These are phyloP conservation scores for Kregervanrija pseudodelftensis DNA, from an alignment of 805 yeast species.

Conservation along the genomic window DNA sequence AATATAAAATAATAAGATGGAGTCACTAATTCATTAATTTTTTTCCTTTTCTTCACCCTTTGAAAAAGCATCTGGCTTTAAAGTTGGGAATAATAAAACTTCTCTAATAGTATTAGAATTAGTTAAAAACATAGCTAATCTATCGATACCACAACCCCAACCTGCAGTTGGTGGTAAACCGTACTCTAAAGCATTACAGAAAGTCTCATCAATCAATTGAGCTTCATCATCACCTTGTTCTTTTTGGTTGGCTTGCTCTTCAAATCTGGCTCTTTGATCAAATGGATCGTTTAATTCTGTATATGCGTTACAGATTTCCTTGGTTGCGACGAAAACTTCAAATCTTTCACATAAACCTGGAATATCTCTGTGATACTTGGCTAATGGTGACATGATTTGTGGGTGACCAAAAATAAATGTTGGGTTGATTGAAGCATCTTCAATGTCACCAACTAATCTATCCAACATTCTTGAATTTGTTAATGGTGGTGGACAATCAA, in stretches of 20 bases:
- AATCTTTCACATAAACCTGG: slow-evolving; percentile 98
- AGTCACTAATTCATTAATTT: slow-evolving; percentile 4
- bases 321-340: slow-evolving; percentile 97
- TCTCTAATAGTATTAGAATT: slow-evolving; percentile 96
- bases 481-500: slow-evolving; percentile 83
- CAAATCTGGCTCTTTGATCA: slow-evolving; percentile 95
- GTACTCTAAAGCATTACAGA: slow-evolving; percentile 96
- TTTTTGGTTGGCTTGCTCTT: slow-evolving; percentile 98
- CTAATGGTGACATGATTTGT: slow-evolving; percentile 99
- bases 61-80: slow-evolving; percentile 75
- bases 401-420: slow-evolving; percentile 98
- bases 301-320: slow-evolving; percentile 97
- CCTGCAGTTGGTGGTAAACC: slow-evolving; percentile 99
- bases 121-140: slow-evolving; percentile 96
- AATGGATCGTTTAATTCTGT: slow-evolving; percentile 99
- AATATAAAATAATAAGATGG: too few relatives aligned
- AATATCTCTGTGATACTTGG: slow-evolving; percentile 85
- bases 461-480: slow-evolving; percentile 99
- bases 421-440: slow-evolving; percentile 92
- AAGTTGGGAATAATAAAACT: slow-evolving; percentile 95
- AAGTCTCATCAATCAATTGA: slow-evolving; percentile 90
- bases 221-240: slow-evolving; percentile 99
- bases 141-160: slow-evolving; percentile 99
- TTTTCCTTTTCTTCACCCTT: slow-evolving; percentile 29
- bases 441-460: slow-evolving; percentile 94